Percentiles rank a stretch among this genome's conserved stretches.
phyloP scores from a whole-genome alignment of 345 rosid genomes.

The Erucastrum elatum region DNA sequence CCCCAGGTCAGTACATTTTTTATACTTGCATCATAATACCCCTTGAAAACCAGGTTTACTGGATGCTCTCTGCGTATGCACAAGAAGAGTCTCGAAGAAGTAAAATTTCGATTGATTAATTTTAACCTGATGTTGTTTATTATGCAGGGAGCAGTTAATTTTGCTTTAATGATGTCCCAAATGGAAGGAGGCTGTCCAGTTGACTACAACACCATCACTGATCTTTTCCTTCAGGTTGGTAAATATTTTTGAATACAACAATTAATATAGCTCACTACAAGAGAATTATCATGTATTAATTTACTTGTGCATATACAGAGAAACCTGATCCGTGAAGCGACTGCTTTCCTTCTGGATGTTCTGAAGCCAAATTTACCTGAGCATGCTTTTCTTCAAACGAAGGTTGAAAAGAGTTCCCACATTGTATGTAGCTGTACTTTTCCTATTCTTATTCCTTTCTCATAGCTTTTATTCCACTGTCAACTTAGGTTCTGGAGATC shows the following conservation, averaged over 20 bases:
- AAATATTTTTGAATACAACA: background rate
- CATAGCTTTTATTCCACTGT: constrained; percentile 25
- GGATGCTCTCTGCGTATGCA: constrained; percentile 20
- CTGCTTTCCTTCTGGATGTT: constrained; percentile 97
- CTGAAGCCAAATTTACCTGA: constrained; percentile 96
- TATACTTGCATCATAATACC: constrained; percentile 17
- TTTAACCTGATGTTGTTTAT: constrained; percentile 6
- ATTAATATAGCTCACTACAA: constrained; percentile 4
- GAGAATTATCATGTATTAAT: constrained; percentile 11
- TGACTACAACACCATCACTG: constrained; percentile 97
- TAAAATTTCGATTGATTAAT: background rate
- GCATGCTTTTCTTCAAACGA: constrained; percentile 88
- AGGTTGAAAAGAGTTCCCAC: constrained; percentile 52
- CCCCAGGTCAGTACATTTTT: constrained; percentile 72
- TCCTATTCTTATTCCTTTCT: constrained; percentile 18
- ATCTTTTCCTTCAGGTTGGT: constrained; percentile 97
- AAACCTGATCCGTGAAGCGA: constrained; percentile 97
- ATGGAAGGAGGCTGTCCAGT: constrained; percentile 99
- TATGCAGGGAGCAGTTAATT: constrained; percentile 95
- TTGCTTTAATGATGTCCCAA: constrained; percentile 99
- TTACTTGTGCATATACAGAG: constrained; percentile 53
- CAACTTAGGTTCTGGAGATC: constrained; percentile 87
- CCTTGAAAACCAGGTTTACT: constrained; percentile 6
- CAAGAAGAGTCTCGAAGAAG: constrained; percentile 13
- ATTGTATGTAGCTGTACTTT: constrained; percentile 11